Base-by-base conservation (phyloP, 306 rosid species). In the Quercus berberidifolia region DNA sequence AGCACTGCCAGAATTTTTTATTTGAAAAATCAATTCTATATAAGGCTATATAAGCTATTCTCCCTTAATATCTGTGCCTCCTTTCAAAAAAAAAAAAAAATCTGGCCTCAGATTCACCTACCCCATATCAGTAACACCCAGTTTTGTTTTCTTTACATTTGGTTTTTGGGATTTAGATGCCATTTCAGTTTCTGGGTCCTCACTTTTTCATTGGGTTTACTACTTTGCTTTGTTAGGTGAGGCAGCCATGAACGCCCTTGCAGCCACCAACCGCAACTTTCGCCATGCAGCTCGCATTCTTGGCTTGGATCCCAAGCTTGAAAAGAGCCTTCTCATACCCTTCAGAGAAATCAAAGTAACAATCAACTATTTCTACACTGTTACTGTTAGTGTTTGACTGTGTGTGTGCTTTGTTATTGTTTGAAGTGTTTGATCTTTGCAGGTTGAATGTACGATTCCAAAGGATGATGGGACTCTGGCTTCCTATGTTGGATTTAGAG, bases 391-490 rank as follows among this genome's bases (percentile, higher is more conserved):
- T 65, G 71, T 19, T 65, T n/a, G 21, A 65, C 46, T 65, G 0
- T 65, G 0, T 18, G 23, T 30, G 70, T 3, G 43, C 5, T 4
- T 28, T 49, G 4, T 30, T 31, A 18, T 6, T 14, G 71, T 58
- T 63, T 71, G 18, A 7, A 38, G 4, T 25, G 4, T 80, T 54
- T 76, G 73, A 75, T 56, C 69, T 71, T 11, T 58, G 46, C 77
- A 92, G 97, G 97, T 92, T 73, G 97, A 92, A 70, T 92, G 97
- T 38, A 92, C 91, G 35, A 92, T 92, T 65, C 92, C 97, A 1
- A 92, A 84, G 65, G 94, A 90, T 71, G 94, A 90, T 82, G 97
- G 94, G 18, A 92, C 83, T 79, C 78, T 92, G 56, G 94, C 21
- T 63, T 88, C 94, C 2, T 92, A 87, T 73, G 90, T 92, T 20